These are phyloP conservation scores for Malassezia obtusa DNA, from an alignment of 1,284 basidiomycete species.

Conservation along the genomic window DNA sequence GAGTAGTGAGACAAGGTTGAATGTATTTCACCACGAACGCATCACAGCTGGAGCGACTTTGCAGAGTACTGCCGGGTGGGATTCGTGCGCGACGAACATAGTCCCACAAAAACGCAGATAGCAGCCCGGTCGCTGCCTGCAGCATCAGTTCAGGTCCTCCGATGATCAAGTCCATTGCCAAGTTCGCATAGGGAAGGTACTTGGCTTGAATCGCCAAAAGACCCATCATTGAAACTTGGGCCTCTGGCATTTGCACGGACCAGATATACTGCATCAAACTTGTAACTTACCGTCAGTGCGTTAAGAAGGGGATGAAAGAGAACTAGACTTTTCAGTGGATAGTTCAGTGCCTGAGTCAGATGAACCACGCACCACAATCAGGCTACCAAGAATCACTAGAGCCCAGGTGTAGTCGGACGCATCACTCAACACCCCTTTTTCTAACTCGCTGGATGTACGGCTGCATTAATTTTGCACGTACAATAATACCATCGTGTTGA, in stretches of 20 bases:
- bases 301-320: constrained; percentile 63
- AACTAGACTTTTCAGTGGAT: constrained; percentile 57
- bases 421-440: constrained; percentile 28
- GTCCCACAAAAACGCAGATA: constrained; percentile 9
- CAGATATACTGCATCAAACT: constrained; percentile 19
- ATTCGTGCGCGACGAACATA: neutral
- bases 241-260: constrained; percentile 24
- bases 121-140: constrained; percentile 58
- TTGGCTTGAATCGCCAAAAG: constrained; percentile 53
- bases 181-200: constrained; percentile 62
- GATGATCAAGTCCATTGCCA: constrained; percentile 62
- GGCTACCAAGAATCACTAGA: constrained; percentile 24
- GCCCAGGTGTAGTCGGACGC: constrained; percentile 36
- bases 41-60: neutral
- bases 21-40: constrained; percentile 5
- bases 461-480: constrained; percentile 6
- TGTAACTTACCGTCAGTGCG: constrained; percentile 50
- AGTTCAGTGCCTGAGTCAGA: constrained; percentile 54
- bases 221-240: constrained; percentile 32
- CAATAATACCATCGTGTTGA: constrained; percentile 34
- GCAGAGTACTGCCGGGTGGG: neutral
- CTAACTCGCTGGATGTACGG: constrained; percentile 31
- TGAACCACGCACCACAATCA: constrained; percentile 21
- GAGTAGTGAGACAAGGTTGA: neutral
- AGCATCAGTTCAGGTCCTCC: constrained; percentile 59